These are phyloP conservation scores for Vanrija sp. DNA, from an alignment of 1,284 basidiomycete species.

Conservation along the genomic window DNA sequence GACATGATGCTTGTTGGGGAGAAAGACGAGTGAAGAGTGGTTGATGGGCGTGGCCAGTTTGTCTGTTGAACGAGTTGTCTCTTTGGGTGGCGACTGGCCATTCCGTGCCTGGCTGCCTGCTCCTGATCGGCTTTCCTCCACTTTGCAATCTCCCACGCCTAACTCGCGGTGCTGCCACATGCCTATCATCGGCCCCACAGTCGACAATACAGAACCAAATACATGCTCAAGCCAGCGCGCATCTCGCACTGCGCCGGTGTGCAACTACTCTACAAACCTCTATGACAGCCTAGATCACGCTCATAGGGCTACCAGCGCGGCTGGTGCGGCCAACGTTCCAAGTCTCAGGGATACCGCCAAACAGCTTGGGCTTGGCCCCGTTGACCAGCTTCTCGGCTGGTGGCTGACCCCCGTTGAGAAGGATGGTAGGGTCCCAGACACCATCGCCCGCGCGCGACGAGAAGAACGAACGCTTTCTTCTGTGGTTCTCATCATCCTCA, in stretches of 20 bases:
- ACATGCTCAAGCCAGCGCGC: too few relatives aligned
- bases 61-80: too few relatives aligned
- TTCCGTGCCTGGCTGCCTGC: too few relatives aligned
- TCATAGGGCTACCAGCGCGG: slow-evolving; percentile 31
- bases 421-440: slow-evolving; percentile 15
- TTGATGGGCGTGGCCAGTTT: too few relatives aligned
- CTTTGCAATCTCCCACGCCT: too few relatives aligned
- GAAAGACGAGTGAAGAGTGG: too few relatives aligned
- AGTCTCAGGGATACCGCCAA: slow-evolving; percentile 21
- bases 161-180: too few relatives aligned
- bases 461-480: slow-evolving; percentile 24
- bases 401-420: slow-evolving; percentile 9
- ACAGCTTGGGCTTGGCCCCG: slow-evolving; percentile 21
- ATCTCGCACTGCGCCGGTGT: too few relatives aligned
- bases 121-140: too few relatives aligned
- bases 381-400: slow-evolving; percentile 14
- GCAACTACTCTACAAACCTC: slow-evolving; percentile 10
- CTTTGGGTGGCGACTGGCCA: too few relatives aligned
- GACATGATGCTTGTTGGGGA: neutral
- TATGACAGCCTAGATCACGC: slow-evolving; percentile 13
- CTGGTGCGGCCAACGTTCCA: slow-evolving; percentile 20
- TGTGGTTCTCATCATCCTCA: slow-evolving; percentile 12
- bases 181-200: too few relatives aligned
- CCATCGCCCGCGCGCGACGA: slow-evolving; percentile 14
- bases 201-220: too few relatives aligned